Evolutionary conservation across 108 stramenopile species (phyloP), one percentile per base, ranked within the genome.

Genomic region (Skeletonema menzelii): DNA sequence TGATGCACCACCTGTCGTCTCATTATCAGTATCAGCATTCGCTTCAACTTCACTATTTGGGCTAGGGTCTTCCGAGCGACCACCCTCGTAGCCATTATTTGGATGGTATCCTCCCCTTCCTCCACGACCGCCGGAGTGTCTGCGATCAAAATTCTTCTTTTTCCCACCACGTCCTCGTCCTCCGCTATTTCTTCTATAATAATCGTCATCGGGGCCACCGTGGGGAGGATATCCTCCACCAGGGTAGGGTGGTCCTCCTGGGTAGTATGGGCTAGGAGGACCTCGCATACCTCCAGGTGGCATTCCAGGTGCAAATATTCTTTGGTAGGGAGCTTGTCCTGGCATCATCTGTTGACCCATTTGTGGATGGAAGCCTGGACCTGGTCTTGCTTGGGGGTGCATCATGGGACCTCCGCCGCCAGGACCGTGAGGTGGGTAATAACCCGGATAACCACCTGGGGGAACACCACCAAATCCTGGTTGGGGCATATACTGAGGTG

Each of bases 311-410:
- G 42, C 61, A 63, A 56, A 72, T 47, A 70, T 70, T 37, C 71
- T 19, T 56, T 72, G 71, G 27, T 72, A 72, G 13, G 65, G 65
- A 34, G 47, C 28, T 34, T 26, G 42, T 40, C 73, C 65, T 17
- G 73, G 73, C 71, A 72, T 72, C 20, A 72, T 62, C 28, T 63
- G 62, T 1, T 59, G 59, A 38, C 37, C 81, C 70, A 80, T 84
- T 31, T 85, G 86, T 31, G 87, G 81, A 59, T 80, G 82, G 57
- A 74, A 79, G 26, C 79, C 76, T 19, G 88, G 84, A n/a, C 83
- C 73, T 55, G 57, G 49, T 24, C 56, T 53, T 49, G 37, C 67
- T 13, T 67, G 75, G 22, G 73, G 83, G 22, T 70, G 78, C 40
- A 77, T 73, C 82, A 85, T 82, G 5, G 70, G 73, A 8, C 19